Base-by-base conservation (phyloP, 495 filamentous ascomycete species). In the Aspergillus conjunctus region DNA sequence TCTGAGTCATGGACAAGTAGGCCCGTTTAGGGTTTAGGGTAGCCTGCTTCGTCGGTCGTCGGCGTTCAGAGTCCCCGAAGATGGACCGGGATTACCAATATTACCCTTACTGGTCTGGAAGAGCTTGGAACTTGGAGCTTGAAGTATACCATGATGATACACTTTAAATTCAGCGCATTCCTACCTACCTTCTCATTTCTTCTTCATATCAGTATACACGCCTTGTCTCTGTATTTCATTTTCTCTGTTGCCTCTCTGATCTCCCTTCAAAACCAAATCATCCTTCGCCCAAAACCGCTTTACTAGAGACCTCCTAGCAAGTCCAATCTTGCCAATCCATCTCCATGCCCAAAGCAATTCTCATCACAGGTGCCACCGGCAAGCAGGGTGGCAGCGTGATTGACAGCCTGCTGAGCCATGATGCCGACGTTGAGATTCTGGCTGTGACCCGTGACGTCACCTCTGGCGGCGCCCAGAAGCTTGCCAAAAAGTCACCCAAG, bases 291-390 rank as follows among this genome's bases (percentile, higher is more conserved):
- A 14, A 11, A 41, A 41, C 37, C 11, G 8, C 34, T 11, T 11
- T 41, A 26, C 26, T 26, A 26, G 26, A 26, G 26, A 26, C 9
- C 15, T 41, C 37, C 37, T 11, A 41, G 11, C 11, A 41, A n/a
- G 43, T 9, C 2, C 37, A 21, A 12, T 4, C 18, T n/a, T 22
- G 43, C 22, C 11, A 54, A 6, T 41, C 15, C 30, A 46, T 8
- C 45, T 33, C n/a, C 30, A 60, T 54, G 51, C 26, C 58, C 7
- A 60, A 52, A 46, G 14, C 75, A n/a, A 66, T 88, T 53, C 79
- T 90, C 46, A 69, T 92, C 58, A 85, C 87, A 20, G 88, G 89
- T 18, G 89, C 87, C 5, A 92, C 87, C 1, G 88, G 88, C 68
- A 83, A 88, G 61, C 90, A 92, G 71, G 89, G 90, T 57, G 81